A percentile compares a stretch with the other conserved stretches of the same genome.
Evolutionary conservation across 2,329 filamentous ascomycete genomes (phyloP).

Genomic region (Colletotrichum graminicola): DNA sequence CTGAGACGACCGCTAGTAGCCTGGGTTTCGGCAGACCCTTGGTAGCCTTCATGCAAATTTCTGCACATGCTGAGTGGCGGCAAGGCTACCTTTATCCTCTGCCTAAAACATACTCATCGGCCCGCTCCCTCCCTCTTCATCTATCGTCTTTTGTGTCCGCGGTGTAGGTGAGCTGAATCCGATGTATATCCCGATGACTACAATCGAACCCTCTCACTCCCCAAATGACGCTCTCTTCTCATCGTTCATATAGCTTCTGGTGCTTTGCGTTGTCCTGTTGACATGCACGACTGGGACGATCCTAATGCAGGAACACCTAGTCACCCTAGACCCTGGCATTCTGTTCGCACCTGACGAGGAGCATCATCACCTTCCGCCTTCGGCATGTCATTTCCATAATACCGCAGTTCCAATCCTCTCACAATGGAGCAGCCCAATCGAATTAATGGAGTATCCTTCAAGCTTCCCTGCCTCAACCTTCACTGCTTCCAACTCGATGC

Average conservation of each 20-base stretch:
- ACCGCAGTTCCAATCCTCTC: background rate
- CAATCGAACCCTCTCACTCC: background rate
- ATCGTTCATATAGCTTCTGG: background rate
- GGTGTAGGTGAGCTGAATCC: constrained; percentile 4
- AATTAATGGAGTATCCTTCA: background rate
- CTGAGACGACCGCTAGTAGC: background rate
- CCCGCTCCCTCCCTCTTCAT: background rate
- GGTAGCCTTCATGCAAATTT: background rate
- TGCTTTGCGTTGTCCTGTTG: background rate
- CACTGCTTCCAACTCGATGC: background rate
- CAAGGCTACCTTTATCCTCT: background rate
- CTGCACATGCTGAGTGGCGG: background rate
- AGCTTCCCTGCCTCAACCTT: background rate
- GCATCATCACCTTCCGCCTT: background rate
- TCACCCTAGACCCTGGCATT: background rate
- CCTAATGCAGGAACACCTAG: background rate
- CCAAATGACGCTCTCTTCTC: background rate
- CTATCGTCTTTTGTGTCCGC: constrained; percentile 20
- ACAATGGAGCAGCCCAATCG: background rate
- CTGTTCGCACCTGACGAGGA: background rate
- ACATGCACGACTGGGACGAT: background rate
- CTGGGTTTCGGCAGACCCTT: background rate
- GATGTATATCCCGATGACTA: background rate
- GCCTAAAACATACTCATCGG: background rate
- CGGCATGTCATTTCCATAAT: background rate